phyloP scores from a whole-genome alignment of 78 protist genomes.

The Pigoraptor vietnamica region DNA sequence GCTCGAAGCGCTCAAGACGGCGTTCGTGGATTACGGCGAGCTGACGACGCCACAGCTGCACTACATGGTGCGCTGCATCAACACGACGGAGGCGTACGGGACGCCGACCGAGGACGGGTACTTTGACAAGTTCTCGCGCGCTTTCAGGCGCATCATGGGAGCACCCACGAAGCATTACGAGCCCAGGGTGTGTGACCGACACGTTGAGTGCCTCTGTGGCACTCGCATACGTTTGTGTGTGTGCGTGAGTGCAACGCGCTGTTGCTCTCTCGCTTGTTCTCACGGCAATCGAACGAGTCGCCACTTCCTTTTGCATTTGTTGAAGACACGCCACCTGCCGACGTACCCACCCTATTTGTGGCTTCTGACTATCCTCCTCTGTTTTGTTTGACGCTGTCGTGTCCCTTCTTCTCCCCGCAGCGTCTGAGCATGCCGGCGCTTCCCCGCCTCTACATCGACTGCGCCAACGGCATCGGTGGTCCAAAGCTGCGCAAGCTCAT shows the following conservation, averaged over 20 bases:
- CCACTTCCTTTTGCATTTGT: too few species aligned
- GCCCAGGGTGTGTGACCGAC: neutral
- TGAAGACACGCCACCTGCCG: too few species aligned
- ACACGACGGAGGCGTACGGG: slow-evolving; percentile 2
- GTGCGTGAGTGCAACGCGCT: neutral
- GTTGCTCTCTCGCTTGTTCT: neutral
- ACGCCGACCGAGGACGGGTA: slow-evolving; percentile 14
- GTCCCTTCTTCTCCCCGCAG: neutral
- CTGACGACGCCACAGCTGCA: slow-evolving; percentile 71
- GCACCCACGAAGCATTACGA: neutral
- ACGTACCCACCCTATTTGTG: too few species aligned
- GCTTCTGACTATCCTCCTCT: too few species aligned
- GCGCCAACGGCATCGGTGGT: slow-evolving; percentile 57
- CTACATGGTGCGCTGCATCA: slow-evolving; percentile 25
- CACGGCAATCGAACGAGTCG: too few species aligned
- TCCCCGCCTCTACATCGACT: neutral
- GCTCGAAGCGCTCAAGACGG: neutral
- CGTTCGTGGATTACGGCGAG: slow-evolving; percentile 22
- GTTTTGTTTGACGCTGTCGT: too few species aligned
- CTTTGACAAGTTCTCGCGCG: neutral
- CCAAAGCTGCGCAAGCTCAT: neutral
- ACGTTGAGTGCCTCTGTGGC: neutral
- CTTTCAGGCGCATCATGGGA: neutral
- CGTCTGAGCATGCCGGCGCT: neutral
- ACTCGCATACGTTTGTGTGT: neutral